Percentiles rank a stretch among this genome's conserved stretches.
These are phyloP conservation scores for Lunularia cruciata DNA, from an alignment of 225 moss, liverwort and hornwort species.

Conservation along the genomic window DNA sequence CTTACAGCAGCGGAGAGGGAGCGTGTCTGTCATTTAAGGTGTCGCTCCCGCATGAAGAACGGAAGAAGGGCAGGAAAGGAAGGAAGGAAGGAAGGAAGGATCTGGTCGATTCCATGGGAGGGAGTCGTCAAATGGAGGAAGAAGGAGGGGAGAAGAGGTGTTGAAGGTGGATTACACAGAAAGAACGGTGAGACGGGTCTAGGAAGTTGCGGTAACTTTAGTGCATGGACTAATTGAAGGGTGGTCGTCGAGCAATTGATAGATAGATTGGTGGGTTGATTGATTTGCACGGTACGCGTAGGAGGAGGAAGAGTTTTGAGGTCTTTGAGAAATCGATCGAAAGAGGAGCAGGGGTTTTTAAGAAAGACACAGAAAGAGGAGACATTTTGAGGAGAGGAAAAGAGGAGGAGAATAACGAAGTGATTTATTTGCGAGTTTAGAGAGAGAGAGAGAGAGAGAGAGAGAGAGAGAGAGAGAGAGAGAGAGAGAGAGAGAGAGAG, in stretches of 20 bases:
- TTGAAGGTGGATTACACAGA: background rate
- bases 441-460: background rate
- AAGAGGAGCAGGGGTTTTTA: too few relatives aligned
- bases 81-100: slow-evolving; percentile 5
- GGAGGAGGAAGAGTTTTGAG: background rate
- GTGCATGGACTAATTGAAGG: background rate
- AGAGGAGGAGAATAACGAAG: background rate
- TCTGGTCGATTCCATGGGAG: slow-evolving; percentile 1
- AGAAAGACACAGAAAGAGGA: background rate
- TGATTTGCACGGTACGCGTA: background rate
- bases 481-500: slow-evolving; percentile 1
- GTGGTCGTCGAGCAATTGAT: background rate
- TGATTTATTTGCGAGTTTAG: background rate
- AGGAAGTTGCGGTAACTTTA: background rate
- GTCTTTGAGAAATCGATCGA: too few relatives aligned
- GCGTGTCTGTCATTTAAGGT: background rate
- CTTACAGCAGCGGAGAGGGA: background rate
- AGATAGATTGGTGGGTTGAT: too few relatives aligned
- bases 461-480: slow-evolving; percentile 1
- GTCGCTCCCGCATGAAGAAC: background rate
- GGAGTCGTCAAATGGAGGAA: background rate
- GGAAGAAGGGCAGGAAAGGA: background rate
- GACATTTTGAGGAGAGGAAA: background rate
- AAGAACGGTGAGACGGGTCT: background rate
- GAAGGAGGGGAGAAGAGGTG: background rate